Evolutionary conservation across 257 asterid genomes (phyloP).

Genomic region (Solanum arcanum): DNA sequence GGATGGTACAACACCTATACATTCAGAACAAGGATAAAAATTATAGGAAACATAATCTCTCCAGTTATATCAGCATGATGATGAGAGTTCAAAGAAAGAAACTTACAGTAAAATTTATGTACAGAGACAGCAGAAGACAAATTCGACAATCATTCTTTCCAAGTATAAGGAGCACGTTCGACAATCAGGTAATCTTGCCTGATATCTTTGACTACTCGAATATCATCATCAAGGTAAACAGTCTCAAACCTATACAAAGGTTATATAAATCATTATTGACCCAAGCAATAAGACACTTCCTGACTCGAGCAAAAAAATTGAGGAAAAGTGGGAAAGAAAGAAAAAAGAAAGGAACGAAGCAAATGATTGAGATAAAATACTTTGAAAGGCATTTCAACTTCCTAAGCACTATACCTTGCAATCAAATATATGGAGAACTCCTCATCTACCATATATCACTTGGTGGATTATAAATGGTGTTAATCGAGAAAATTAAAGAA

Average conservation of each 20-base stretch:
- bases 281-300: neutral
- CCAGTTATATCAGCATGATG: neutral
- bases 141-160: slow-evolving; percentile 52
- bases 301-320: neutral
- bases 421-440: neutral
- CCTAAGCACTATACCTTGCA: neutral
- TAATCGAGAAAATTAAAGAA: neutral
- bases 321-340: neutral
- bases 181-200: slow-evolving; percentile 75
- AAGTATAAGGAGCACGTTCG: slow-evolving; percentile 81
- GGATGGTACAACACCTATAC: neutral
- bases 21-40: neutral
- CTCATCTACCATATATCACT: neutral
- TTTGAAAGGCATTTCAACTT: neutral
- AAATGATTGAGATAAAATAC: neutral
- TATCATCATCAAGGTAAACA: slow-evolving; percentile 70
- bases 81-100: neutral
- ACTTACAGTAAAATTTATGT: neutral
- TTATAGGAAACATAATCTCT: neutral
- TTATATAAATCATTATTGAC: neutral
- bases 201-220: slow-evolving; percentile 82
- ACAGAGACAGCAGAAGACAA: neutral
- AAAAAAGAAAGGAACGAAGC: neutral
- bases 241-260: slow-evolving; percentile 10
- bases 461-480: neutral